Base-by-base conservation (phyloP, 208 protist species). In the Plasmodiophora brassicae region DNA sequence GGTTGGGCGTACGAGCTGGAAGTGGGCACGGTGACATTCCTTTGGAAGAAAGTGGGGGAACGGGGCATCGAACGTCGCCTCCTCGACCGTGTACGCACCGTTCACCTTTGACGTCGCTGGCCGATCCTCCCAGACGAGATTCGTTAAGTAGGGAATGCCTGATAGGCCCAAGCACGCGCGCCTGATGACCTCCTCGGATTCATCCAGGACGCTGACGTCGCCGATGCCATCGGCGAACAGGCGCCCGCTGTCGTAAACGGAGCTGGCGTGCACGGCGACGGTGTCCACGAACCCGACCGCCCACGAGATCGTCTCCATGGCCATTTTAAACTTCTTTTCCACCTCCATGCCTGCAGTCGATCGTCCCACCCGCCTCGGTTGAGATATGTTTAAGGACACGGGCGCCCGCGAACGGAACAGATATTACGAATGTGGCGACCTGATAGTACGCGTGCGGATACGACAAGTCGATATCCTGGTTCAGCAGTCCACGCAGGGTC, bases 31-130 rank as follows among this genome's bases (percentile, higher is more conserved):
- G 10, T 78, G 32, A 78, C 65, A 78, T 78, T 78, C 65, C 10
- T 78, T 38, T 14, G 65, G 65, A 32, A 78, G 32, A 38, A 78
- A 32, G 20, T 78, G 32, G n/a, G 65, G 41, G n/a, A 78, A 78
- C 41, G 65, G 65, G 5, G 65, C n/a, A 38, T 78, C n/a, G 65
- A 78, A 78, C 20, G 65, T 78, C 5, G 65, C 65, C 65, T 78
- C 65, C 25, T 57, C 50, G 25, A 57, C 25, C 14, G 25, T 57
- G 20, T 14, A 25, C 25, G 20, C 50, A 44, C 65, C 41, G 32
- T 44, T 5, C 20, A 5, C 5, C 32, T 78, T 32, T 14, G 5
- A 38, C 5, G 32, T 38, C n/a, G 5, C 5, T 32, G 5, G 32
- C 14, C 5, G 5, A 44, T 5, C 41, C 14, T 78, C n/a, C 65